Evolutionary conservation across 1,284 basidiomycete species (phyloP).

Genomic region (Grifola frondosa): DNA sequence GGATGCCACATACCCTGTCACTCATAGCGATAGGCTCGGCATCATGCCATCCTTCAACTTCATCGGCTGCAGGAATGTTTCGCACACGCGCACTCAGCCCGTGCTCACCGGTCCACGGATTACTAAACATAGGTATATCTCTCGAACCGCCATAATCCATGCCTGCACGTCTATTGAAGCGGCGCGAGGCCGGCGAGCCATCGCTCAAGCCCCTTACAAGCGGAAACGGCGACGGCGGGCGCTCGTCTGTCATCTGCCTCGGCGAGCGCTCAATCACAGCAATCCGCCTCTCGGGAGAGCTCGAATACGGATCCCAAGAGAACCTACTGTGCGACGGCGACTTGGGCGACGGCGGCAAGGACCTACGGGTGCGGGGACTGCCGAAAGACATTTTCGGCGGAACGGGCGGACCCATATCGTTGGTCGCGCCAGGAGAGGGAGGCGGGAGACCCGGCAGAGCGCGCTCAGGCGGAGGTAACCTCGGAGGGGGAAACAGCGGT

Average conservation of each 20-base stretch:
- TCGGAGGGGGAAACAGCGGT: constrained; percentile 3
- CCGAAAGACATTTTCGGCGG: constrained; percentile 10
- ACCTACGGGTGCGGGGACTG: constrained; percentile 12
- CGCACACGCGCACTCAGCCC: too few species aligned
- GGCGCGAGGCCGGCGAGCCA: constrained; percentile 1
- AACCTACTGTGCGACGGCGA: neutral
- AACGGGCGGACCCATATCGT: too few species aligned
- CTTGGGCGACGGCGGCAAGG: constrained; percentile 19
- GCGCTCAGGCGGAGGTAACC: constrained; percentile 11
- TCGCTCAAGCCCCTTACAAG: constrained; percentile 13
- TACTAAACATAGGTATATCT: too few species aligned
- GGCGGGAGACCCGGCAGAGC: constrained; percentile 9
- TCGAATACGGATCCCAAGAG: too few species aligned
- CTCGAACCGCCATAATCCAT: neutral
- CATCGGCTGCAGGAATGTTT: too few species aligned
- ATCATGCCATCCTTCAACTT: constrained; percentile 1
- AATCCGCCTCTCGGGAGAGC: too few species aligned
- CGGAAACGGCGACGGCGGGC: constrained; percentile 16
- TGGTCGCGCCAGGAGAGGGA: constrained; percentile 4
- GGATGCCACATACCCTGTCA: too few species aligned
- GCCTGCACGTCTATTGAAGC: neutral
- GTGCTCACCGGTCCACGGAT: too few species aligned
- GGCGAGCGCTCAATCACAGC: constrained; percentile 5
- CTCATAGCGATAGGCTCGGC: too few species aligned
- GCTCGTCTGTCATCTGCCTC: constrained; percentile 1